A percentile compares a stretch with the other conserved stretches of the same genome.
phyloP scores from a whole-genome alignment of 768 basidiomycete species.

The Tremella yokohamensis region DNA sequence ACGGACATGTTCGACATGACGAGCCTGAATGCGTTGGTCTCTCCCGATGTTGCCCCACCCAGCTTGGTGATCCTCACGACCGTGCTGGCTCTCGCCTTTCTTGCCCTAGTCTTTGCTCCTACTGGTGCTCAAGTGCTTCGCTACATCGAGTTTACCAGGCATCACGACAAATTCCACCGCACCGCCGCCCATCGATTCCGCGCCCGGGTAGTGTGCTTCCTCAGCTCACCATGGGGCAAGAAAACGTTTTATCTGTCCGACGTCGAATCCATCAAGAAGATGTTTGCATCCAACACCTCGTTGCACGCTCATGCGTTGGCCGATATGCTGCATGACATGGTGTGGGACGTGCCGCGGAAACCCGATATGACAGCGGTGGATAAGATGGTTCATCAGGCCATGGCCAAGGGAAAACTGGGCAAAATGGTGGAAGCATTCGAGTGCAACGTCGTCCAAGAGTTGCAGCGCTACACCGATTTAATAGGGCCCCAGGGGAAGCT shows the following conservation, averaged over 20 bases:
- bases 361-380: not conserved
- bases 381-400: conserved; percentile 2
- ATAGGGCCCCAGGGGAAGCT: not conserved
- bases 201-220: not conserved
- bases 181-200: not conserved
- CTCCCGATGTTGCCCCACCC: no score
- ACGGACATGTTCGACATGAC: no score
- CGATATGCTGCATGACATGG: conserved; percentile 3
- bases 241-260: conserved; percentile 1
- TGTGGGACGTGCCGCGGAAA: not conserved
- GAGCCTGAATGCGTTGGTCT: no score
- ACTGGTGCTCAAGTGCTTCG: not conserved
- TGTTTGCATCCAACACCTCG: not conserved
- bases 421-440: not conserved
- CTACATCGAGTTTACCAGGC: not conserved
- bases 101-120: not conserved
- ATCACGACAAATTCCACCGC: conserved; percentile 4
- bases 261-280: not conserved
- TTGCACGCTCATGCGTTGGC: not conserved
- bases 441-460: not conserved
- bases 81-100: not conserved
- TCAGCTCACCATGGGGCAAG: conserved; percentile 2
- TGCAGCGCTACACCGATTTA: not conserved
- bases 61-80: not conserved
- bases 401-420: not conserved